Evolutionary conservation across 495 filamentous ascomycete species (phyloP).

Genomic region (Lasiosphaeria ovina): DNA sequence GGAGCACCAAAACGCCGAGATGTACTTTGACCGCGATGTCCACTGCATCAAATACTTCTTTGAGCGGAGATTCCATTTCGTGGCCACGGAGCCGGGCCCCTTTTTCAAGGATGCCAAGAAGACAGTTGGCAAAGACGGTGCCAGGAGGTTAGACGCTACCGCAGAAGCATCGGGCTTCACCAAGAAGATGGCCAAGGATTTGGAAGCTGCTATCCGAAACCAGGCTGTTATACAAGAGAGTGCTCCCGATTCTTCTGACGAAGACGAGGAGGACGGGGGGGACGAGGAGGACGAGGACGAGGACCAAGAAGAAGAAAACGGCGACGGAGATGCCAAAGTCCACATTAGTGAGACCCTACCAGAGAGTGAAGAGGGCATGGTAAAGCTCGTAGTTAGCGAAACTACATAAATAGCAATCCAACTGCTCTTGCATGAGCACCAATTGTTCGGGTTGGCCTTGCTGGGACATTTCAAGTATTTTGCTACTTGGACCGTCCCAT

Average conservation of each 20-base stretch:
- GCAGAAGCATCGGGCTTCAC: slow-evolving; percentile 94
- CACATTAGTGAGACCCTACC: too few species aligned
- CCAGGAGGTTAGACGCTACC: slow-evolving; percentile 74
- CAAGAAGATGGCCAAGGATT: slow-evolving; percentile 89
- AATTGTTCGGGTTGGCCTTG: too few species aligned
- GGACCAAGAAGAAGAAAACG: slow-evolving; percentile 1
- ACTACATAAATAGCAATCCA: too few species aligned
- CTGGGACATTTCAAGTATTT: too few species aligned
- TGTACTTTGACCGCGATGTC: slow-evolving; percentile 95
- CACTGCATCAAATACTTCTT: slow-evolving; percentile 94
- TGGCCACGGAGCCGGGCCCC: slow-evolving; percentile 75
- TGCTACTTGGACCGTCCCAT: too few species aligned
- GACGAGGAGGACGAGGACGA: slow-evolving; percentile 27
- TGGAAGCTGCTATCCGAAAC: slow-evolving; percentile 82
- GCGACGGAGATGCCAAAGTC: too few species aligned
- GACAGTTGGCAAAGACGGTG: slow-evolving; percentile 60
- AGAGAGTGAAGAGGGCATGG: too few species aligned
- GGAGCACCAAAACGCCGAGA: slow-evolving; percentile 86
- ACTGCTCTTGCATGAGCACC: too few species aligned
- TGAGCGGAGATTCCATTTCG: slow-evolving; percentile 81
- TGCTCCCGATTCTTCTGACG: slow-evolving; percentile 51
- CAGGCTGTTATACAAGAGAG: slow-evolving; percentile 37
- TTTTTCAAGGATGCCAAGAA: slow-evolving; percentile 81
- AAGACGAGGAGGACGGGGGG: slow-evolving; percentile 41
- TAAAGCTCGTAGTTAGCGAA: too few species aligned